phyloP scores from a whole-genome alignment of 345 rosid genomes.

The Eucalyptus tenuipes region DNA sequence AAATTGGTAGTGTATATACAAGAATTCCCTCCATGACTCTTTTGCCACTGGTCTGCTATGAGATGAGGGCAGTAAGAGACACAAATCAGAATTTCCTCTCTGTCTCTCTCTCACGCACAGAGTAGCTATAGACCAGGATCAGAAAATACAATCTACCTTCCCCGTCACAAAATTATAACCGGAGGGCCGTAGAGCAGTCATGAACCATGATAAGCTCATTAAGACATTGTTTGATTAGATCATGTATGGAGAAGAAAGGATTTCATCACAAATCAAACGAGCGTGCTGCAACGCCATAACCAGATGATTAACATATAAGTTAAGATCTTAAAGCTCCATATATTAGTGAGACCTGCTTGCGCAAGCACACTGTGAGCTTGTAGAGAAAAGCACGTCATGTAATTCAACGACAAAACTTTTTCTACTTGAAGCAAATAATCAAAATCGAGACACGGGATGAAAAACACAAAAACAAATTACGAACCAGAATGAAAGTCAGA shows the following conservation, averaged over 20 bases:
- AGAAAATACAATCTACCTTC: neutral
- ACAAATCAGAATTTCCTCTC: neutral
- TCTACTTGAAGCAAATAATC: neutral
- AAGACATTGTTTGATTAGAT: neutral
- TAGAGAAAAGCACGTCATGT: neutral
- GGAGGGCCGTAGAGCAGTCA: neutral
- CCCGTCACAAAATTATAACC: neutral
- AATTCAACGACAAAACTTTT: neutral
- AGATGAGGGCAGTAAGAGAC: neutral
- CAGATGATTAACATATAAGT: neutral
- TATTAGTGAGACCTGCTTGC: neutral
- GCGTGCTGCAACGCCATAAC: neutral
- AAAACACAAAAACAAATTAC: neutral
- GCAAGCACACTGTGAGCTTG: neutral
- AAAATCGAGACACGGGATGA: neutral
- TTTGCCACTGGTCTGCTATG: neutral
- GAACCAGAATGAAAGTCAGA: neutral
- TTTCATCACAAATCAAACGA: neutral
- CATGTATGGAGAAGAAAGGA: neutral
- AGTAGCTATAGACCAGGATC: neutral
- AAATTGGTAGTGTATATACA: neutral
- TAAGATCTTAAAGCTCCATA: neutral
- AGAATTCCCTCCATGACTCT: neutral
- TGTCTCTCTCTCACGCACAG: neutral
- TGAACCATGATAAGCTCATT: neutral